Base-by-base conservation (phyloP, 129 eudicot genomes). In the Escallonia herrerae region DNA sequence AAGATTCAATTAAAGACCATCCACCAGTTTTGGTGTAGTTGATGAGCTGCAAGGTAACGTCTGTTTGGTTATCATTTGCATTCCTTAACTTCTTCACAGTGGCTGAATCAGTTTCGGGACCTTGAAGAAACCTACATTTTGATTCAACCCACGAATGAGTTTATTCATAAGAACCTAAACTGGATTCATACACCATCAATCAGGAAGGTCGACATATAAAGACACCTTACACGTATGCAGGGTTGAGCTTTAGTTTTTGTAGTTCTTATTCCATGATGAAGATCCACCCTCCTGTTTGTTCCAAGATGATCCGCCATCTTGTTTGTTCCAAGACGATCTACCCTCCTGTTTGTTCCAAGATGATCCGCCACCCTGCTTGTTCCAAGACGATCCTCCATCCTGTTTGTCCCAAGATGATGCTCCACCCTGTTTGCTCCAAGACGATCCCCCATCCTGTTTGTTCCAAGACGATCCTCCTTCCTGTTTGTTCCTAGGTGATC, bases 21-120 rank as follows among this genome's bases (percentile, higher is more conserved):
- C 57, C 86, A 94, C 99, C 99, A 62, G 78, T 86, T 66, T 89
- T 94, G 8, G 99, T 94, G 71, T 89, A 94, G 79, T 94, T 94
- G 66, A 94, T 94, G 75, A 94, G 99, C 76, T 94, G 99, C 65
- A 94, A 90, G 6, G 97, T 89, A 71, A 94, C 97, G 33, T 89
- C 97, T 41, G 74, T 89, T 81, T 94, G 97, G 70, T 76, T 86
- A 70, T 94, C 88, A 60, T 89, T 94, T 38, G 99, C 99, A 5
- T 84, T 76, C 70, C 97, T 82, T 57, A 94, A 89, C 75, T 94
- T 89, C 72, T 69, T 83, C 65, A 94, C 99, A 2, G 96, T 86
- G 5, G 91, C 75, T 22, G 97, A 95, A 78, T 94, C 99, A 66
- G 99, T 94, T 86, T 94, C 99, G 5, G 99, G 99, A 3, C 99